Conservation (phyloP, 805 yeast species). For the Myxozyma melibiosi region DNA sequence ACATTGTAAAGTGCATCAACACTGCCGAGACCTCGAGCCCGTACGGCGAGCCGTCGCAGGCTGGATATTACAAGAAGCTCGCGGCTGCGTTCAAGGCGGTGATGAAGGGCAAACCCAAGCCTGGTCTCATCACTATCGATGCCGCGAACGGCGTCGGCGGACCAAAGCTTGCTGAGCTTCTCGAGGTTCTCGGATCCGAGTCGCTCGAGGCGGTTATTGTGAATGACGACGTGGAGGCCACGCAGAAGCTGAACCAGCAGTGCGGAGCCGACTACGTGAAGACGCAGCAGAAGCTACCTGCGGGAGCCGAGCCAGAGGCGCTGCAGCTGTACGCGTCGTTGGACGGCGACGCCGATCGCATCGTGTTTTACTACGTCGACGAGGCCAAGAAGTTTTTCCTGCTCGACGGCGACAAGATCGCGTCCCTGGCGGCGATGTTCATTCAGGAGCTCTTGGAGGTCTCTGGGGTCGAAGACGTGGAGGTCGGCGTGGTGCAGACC, state of each 20-base stretch:
- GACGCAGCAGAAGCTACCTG: slow-evolving; percentile 79
- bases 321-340: slow-evolving; percentile 71
- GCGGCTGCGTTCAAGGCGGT: slow-evolving; percentile 55
- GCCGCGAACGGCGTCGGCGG: slow-evolving; percentile 98
- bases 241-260: slow-evolving; percentile 64
- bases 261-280: slow-evolving; percentile 98
- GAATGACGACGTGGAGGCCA: slow-evolving; percentile 56
- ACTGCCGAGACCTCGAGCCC: slow-evolving; percentile 48
- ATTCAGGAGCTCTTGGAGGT: slow-evolving; percentile 56
- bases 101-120: slow-evolving; percentile 37
- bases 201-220: slow-evolving; percentile 48
- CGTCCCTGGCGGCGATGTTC: slow-evolving; percentile 76
- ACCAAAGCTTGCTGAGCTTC: slow-evolving; percentile 60
- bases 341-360: slow-evolving; percentile 97
- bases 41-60: slow-evolving; percentile 65
- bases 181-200: slow-evolving; percentile 46
- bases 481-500: slow-evolving; percentile 89
- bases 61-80: slow-evolving; percentile 70
- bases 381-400: slow-evolving; percentile 42
- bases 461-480: slow-evolving; percentile 45
- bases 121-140: slow-evolving; percentile 65
- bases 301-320: slow-evolving; percentile 52
- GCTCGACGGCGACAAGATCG: slow-evolving; percentile 91
- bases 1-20: slow-evolving; percentile 72
- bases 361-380: slow-evolving; percentile 64